phyloP scores from a whole-genome alignment of 768 basidiomycete species.

The Phanerochaete carnosa region DNA sequence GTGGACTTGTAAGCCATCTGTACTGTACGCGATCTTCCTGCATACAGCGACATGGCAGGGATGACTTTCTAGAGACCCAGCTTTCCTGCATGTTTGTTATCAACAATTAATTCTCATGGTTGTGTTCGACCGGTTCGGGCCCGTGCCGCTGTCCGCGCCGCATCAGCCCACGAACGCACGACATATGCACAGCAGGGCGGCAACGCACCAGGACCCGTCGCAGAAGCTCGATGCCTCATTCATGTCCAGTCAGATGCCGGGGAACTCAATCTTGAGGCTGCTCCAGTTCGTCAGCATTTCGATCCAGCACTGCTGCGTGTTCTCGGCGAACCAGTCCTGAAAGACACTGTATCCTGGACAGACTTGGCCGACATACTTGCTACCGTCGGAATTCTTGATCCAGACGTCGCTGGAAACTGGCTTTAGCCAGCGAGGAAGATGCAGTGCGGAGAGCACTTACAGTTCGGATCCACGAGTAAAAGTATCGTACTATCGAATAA shows the following conservation, averaged over 20 bases:
- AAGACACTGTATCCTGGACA: conserved; percentile 77
- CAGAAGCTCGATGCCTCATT: conserved; percentile 66
- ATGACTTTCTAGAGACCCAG: too few species aligned
- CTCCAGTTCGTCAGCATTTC: conserved; percentile 58
- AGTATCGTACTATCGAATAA: conserved; percentile 51
- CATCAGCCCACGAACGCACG: not conserved
- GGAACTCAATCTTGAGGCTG: conserved; percentile 46
- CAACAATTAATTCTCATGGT: too few species aligned
- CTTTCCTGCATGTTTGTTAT: too few species aligned
- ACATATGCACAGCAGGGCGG: not conserved
- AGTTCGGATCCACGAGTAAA: conserved; percentile 59
- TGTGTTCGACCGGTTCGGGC: conserved; percentile 52
- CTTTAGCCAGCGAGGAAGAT: not conserved
- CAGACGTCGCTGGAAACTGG: conserved; percentile 48
- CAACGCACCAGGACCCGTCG: conserved; percentile 53
- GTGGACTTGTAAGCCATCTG: too few species aligned
- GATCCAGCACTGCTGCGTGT: conserved; percentile 57
- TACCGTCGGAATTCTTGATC: conserved; percentile 72
- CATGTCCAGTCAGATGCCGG: conserved; percentile 71
- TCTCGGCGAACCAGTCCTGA: conserved; percentile 58
- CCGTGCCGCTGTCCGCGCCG: conserved; percentile 43
- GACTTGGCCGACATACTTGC: conserved; percentile 69
- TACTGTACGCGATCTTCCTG: too few species aligned
- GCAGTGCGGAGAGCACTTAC: conserved; percentile 36
- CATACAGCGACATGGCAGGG: too few species aligned